Percentiles rank a stretch among this genome's conserved stretches.
These are phyloP conservation scores for Wickerhamiella australiensis DNA, from an alignment of 805 yeast species.

Conservation along the genomic window DNA sequence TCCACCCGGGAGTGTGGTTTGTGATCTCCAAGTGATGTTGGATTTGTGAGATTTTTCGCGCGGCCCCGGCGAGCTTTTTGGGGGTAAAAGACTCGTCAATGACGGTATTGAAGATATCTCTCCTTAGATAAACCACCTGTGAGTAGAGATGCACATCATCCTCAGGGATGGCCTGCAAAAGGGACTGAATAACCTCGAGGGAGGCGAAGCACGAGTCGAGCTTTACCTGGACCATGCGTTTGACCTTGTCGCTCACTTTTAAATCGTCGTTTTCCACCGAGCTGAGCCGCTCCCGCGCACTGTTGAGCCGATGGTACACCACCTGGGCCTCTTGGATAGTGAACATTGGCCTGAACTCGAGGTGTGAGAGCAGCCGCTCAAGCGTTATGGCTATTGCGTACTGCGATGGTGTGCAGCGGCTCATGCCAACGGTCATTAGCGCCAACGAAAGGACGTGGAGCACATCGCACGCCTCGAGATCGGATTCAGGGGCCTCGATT, in stretches of 20 bases:
- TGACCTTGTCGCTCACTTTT: neutral
- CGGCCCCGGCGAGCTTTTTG: constrained; percentile 9
- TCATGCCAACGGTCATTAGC: constrained; percentile 83
- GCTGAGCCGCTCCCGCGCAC: neutral
- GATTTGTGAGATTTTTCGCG: constrained; percentile 14
- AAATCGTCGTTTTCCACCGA: neutral
- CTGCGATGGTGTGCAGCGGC: constrained; percentile 85
- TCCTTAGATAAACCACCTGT: constrained; percentile 21
- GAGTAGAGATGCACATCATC: constrained; percentile 16
- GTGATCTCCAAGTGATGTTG: constrained; percentile 6
- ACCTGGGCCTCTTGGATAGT: constrained; percentile 77
- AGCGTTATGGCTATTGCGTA: constrained; percentile 83
- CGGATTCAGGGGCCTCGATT: constrained; percentile 1
- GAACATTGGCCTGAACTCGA: constrained; percentile 68
- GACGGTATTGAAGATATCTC: constrained; percentile 17
- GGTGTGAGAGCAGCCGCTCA: constrained; percentile 67
- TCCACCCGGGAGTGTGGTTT: constrained; percentile 1
- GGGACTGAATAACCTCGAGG: neutral
- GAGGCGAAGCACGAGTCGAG: neutral
- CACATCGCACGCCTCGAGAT: constrained; percentile 13
- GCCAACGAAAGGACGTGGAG: constrained; percentile 60
- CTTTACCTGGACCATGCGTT: neutral
- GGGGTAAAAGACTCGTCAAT: constrained; percentile 12
- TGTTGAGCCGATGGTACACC: constrained; percentile 42
- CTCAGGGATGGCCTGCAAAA: constrained; percentile 14